Conservation (phyloP, 208 protist species). For the Phytomonas sp. region DNA sequence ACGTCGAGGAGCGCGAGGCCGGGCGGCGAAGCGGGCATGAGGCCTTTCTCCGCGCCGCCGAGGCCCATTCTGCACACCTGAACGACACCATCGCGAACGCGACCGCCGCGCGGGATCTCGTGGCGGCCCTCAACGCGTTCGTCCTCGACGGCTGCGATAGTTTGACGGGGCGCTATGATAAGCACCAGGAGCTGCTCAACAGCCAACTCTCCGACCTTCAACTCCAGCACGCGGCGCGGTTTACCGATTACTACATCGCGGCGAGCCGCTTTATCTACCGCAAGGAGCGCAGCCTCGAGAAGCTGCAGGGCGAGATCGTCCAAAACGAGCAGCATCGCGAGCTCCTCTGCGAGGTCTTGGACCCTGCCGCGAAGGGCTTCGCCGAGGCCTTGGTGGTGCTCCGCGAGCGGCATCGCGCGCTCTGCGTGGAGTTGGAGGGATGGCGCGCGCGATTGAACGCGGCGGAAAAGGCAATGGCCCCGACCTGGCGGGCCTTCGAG, state of each 20-base stretch:
- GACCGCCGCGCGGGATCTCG: constrained; percentile 55
- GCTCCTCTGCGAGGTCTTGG: constrained; percentile 52
- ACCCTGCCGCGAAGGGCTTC: constrained; percentile 69
- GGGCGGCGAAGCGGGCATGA: constrained; percentile 74
- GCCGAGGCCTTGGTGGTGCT: constrained; percentile 65
- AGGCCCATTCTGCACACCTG: constrained; percentile 61
- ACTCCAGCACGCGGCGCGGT: constrained; percentile 80
- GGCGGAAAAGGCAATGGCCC: constrained; percentile 58
- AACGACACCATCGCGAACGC: constrained; percentile 82
- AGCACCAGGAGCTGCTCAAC: constrained; percentile 69
- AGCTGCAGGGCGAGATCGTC: constrained; percentile 69
- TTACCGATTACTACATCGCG: constrained; percentile 86
- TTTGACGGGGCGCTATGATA: constrained; percentile 81
- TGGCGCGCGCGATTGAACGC: constrained; percentile 56
- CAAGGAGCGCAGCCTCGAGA: constrained; percentile 59
- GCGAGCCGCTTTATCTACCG: constrained; percentile 79
- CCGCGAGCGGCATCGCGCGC: constrained; percentile 53
- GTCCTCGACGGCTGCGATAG: constrained; percentile 83
- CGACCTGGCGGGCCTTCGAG: constrained; percentile 61
- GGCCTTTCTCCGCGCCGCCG: constrained; percentile 61
- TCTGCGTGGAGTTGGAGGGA: constrained; percentile 59
- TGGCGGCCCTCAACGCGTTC: constrained; percentile 79
- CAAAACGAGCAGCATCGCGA: constrained; percentile 69
- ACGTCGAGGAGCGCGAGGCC: constrained; percentile 81
- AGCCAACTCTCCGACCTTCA: constrained; percentile 77